These are phyloP conservation scores for Stipa capillata DNA, from an alignment of 176 grass and related monocot genomes.

Conservation along the genomic window DNA sequence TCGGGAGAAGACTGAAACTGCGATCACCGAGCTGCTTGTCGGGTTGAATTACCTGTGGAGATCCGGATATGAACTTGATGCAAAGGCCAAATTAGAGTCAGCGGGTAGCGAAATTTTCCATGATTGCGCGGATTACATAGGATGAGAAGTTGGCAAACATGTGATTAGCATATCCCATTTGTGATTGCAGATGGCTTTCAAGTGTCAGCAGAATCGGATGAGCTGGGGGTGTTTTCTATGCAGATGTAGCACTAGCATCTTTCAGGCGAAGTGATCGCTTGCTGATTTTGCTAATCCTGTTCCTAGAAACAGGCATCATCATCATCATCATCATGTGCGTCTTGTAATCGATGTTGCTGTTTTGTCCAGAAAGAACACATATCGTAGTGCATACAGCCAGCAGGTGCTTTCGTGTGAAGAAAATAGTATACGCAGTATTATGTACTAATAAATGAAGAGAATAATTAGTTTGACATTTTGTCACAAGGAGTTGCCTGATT, in stretches of 20 bases:
- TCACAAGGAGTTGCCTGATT: no score
- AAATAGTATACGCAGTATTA: no score
- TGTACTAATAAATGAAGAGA: no score
- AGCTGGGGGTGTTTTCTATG: not conserved
- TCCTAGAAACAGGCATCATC: not conserved
- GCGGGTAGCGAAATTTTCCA: slow-evolving; percentile 17
- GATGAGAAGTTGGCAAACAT: not conserved
- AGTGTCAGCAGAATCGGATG: not conserved
- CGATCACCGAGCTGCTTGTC: slow-evolving; percentile 60
- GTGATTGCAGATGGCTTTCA: not conserved
- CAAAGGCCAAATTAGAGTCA: slow-evolving; percentile 9
- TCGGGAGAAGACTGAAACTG: slow-evolving; percentile 52
- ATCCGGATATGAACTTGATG: slow-evolving; percentile 31
- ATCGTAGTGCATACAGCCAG: no score
- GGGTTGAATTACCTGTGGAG: slow-evolving; percentile 68
- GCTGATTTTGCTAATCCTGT: not conserved
- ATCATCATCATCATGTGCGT: not conserved
- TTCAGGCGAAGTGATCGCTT: not conserved
- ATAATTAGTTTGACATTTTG: no score
- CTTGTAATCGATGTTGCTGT: not conserved
- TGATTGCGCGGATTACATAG: not conserved
- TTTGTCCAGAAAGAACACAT: not conserved
- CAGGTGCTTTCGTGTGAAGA: no score
- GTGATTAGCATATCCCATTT: not conserved
- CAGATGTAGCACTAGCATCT: not conserved